Evolutionary conservation across 805 yeast species (phyloP).

Genomic region (Nakazawaea populi): DNA sequence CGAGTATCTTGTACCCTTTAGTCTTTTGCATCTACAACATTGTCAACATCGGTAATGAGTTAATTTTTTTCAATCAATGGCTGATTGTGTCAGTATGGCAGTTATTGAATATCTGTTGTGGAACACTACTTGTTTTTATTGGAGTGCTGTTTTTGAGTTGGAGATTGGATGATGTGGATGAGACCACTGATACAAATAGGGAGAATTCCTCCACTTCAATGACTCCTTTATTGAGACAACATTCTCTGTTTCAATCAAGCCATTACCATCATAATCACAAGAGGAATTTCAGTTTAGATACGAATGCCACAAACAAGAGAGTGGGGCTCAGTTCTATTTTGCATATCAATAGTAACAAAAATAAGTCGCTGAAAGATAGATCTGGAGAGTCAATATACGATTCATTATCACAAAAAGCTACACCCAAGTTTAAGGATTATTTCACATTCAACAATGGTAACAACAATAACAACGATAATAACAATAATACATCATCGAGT

Average conservation of each 20-base stretch:
- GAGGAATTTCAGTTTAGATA: conserved; percentile 5
- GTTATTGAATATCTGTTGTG: conserved; percentile 34
- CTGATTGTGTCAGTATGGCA: conserved; percentile 26
- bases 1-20: conserved; percentile 77
- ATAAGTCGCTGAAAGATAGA: neutral
- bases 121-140: conserved; percentile 45
- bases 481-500: neutral
- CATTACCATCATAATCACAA: conserved; percentile 1
- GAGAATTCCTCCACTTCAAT: neutral
- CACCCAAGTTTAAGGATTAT: conserved; percentile 7
- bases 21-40: conserved; percentile 81
- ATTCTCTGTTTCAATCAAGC: neutral
- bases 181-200: conserved; percentile 24
- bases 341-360: neutral
- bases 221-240: conserved; percentile 11
- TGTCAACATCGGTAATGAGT: conserved; percentile 58
- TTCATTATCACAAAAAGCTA: neutral
- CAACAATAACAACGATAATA: neutral
- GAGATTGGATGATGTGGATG: conserved; percentile 30
- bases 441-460: conserved; percentile 1
- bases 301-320: conserved; percentile 3
- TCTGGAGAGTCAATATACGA: neutral
- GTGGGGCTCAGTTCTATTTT: conserved; percentile 7
- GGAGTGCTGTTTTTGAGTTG: conserved; percentile 70
- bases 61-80: conserved; percentile 53